These are phyloP conservation scores for Brassica napus DNA, from an alignment of 345 rosid species.

Conservation along the genomic window Da-Ae NC_063451.1:42483501-42484000, in stretches of 20 bases:
- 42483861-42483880: not conserved
- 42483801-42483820: conserved; percentile 98
- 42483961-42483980: not conserved
- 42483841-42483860: conserved; percentile 36
- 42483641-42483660: not conserved
- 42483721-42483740: not conserved
- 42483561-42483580: conserved; percentile 43
- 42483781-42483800: not conserved
- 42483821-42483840: conserved; percentile 94
- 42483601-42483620: not conserved
- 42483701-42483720: not conserved
- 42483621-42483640: not conserved
- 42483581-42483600: not conserved
- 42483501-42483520: conserved; percentile 68
- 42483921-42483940: not conserved
- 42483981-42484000: not conserved
- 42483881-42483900: not conserved
- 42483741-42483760: not conserved
- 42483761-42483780: not conserved
- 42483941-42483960: not conserved
- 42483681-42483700: conserved; percentile 1
- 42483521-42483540: conserved; percentile 68
- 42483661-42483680: conserved; percentile 2
- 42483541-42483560: conserved; percentile 72
- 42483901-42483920: not conserved